Evolutionary conservation across 23 red algal genomes (phyloP), one percentile per base, ranked within the genome.

Genomic region (Chondrus crispus): DNA sequence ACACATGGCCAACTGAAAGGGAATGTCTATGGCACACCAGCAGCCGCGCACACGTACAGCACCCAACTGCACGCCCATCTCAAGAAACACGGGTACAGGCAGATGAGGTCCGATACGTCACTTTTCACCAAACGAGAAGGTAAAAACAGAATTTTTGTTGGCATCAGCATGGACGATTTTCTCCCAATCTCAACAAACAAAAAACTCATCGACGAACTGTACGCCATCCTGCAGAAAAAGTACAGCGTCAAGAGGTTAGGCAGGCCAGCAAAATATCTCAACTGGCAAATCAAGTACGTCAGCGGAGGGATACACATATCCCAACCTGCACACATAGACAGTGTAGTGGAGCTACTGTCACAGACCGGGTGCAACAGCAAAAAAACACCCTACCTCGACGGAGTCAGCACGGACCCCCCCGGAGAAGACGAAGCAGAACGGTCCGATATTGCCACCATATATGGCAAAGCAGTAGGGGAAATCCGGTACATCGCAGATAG

Each of bases 131-230:
- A 7, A 82, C 14, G 13, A 5, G 13, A 68, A 2, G 20, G 12
- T 2, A 5, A 43, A 3, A 38, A 33, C 4, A 66, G 26, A 43
- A 41, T 40, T 7, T 44, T 68, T n/a, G 36, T 85, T 46, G 62
- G 57, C 36, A 52, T 85, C 62, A 68, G 48, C 54, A 68, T 19
- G 24, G 81, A 85, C 62, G 54, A 85, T 49, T 68, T 10, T 36
- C 55, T 85, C 18, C 54, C 68, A 29, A 58, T 58, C 3, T 46
- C 81, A 3, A 85, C 81, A 7, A 33, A 62, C 55, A 68, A 33
- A 4, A 2, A n/a, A 5, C 55, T 26, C 12, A 43, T 68, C 24
- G 54, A 85, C 62, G 68, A 19, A 30, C 62, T 68, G 11, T 85
- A 36, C 52, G 8, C 3, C 8, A 16, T 37, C 18, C 62, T 85